Evolutionary conservation across 2,329 filamentous ascomycete genomes (phyloP).

Genomic region (Trichophyton equinum): DNA sequence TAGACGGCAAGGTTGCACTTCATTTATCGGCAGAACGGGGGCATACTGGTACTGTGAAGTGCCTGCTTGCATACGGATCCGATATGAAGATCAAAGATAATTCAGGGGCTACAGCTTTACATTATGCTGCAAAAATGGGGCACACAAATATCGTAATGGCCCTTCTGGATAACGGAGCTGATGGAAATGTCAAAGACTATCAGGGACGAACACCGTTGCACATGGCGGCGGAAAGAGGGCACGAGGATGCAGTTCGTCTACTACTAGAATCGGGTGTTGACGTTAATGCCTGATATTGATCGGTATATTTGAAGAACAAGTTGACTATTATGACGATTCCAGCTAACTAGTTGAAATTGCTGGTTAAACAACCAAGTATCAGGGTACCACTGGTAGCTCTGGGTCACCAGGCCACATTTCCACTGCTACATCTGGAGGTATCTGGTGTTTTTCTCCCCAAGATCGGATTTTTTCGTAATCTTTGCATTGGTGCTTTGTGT

Average conservation of each 20-base stretch:
- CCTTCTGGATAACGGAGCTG: constrained; percentile 1
- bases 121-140: constrained; percentile 5
- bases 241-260: background rate
- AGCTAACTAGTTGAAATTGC: too few relatives aligned
- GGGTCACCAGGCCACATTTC: constrained; percentile 6
- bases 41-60: background rate
- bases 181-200: background rate
- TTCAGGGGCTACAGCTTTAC: constrained; percentile 3
- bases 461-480: constrained; percentile 10
- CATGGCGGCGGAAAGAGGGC: constrained; percentile 5
- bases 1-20: background rate
- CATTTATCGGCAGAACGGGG: background rate
- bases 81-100: background rate
- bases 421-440: background rate
- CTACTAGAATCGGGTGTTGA: background rate
- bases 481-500: constrained; percentile 11
- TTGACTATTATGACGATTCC: too few relatives aligned
- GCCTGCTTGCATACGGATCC: background rate
- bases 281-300: background rate
- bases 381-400: constrained; percentile 8
- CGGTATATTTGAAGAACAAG: background rate
- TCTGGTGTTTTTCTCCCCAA: constrained; percentile 20
- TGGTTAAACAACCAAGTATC: background rate
- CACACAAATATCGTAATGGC: background rate
- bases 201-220: constrained; percentile 6